Base-by-base conservation (phyloP, 352 stramenopile species). In the Globisporangium parvum region DNA sequence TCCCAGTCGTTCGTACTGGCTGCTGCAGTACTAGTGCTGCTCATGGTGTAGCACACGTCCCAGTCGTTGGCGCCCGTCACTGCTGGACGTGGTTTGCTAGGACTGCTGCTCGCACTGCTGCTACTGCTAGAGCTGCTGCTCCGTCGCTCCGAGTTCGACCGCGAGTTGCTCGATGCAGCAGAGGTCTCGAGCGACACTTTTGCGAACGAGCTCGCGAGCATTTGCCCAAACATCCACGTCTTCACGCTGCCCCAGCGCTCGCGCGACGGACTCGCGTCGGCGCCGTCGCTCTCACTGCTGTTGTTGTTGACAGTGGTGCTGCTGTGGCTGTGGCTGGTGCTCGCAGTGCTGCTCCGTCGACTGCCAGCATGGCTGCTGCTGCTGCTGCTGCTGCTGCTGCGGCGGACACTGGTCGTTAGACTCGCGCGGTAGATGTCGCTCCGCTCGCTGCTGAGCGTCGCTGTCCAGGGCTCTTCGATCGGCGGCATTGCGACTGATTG, bases 221-320 rank as follows among this genome's bases (percentile, higher is more conserved):
- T 53, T 48, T 88, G 77, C 1, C 63, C 72, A 61, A 91, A 88
- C 63, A 80, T 82, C 77, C 77, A 90, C 21, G 77, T 86, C 72
- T 90, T 88, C 52, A 87, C 74, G 39, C 77, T 80, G 40, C 66
- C 73, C 77, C 77, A 91, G 15, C 66, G 69, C 14, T 61, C 57
- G 15, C 64, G 63, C 47, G 67, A 65, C 15, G 61, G 57, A 42
- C 49, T 56, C 8, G 31, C 31, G 31, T 37, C 31, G 31, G 31
- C 31, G 48, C 49, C n/a, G 24, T 55, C 41, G 10, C 21, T 41
- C 8, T 51, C 42, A 20, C 26, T 58, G 42, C n/a, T 41, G 41
- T 28, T 11, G 4, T 20, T 45, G n/a, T n/a, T n/a, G n/a, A n/a
- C n/a, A n/a, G n/a, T n/a, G n/a, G n/a, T 58, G 42, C n/a, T 41